phyloP scores from a whole-genome alignment of 257 asterid species.

The Solanum etuberosum region DNA sequence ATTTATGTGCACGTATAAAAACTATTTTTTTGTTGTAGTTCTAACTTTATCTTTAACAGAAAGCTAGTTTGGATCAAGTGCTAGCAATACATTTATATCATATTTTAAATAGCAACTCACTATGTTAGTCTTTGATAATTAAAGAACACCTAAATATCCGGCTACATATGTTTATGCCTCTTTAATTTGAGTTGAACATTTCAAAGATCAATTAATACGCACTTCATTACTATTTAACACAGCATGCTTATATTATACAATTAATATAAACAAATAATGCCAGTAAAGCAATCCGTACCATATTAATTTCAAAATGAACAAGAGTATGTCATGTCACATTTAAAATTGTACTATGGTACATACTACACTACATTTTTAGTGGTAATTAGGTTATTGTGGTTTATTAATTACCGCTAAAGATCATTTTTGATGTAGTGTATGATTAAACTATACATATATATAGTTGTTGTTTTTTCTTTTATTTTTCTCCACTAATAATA shows the following conservation, averaged over 20 bases:
- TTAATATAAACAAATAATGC: not conserved
- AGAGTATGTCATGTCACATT: not conserved
- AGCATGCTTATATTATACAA: not conserved
- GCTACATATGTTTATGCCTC: not conserved
- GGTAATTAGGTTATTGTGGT: no score
- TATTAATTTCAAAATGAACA: not conserved
- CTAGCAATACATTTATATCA: not conserved
- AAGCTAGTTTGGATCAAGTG: not conserved
- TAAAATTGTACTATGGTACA: not conserved
- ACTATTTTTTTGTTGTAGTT: no score
- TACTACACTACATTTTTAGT: not conserved
- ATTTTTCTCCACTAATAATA: not conserved
- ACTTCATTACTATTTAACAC: not conserved
- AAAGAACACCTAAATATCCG: not conserved
- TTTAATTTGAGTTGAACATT: not conserved
- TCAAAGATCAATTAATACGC: not conserved
- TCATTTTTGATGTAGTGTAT: not conserved
- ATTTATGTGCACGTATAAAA: no score
- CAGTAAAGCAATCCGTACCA: not conserved
- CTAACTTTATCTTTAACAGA: not conserved
- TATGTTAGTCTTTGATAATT: not conserved
- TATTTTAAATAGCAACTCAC: not conserved
- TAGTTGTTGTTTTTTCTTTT: not conserved
- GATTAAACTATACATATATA: not conserved
- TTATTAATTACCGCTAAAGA: no score